Percentiles rank a stretch among this genome's conserved stretches.
phyloP scores from a whole-genome alignment of 2,329 filamentous ascomycete genomes.

The Alternaria gansuensis region DNA sequence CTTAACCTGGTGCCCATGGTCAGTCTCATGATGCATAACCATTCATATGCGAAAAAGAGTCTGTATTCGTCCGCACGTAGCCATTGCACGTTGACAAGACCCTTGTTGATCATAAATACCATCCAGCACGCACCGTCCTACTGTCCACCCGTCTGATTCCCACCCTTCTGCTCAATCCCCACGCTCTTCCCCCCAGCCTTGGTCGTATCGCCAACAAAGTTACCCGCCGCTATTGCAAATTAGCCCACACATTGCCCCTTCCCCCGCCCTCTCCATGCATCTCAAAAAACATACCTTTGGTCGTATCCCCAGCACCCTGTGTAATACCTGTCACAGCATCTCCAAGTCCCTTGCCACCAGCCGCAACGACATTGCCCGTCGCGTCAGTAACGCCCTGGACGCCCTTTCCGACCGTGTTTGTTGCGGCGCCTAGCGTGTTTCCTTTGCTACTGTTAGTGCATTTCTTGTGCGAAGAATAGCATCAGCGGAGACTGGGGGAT shows the following conservation, averaged over 20 bases:
- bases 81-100: too few species aligned
- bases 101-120: too few species aligned
- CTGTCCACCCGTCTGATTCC: constrained; percentile 1
- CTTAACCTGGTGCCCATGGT: too few species aligned
- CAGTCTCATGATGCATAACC: too few species aligned
- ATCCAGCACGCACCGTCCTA: not conserved
- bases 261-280: not conserved
- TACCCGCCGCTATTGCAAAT: constrained; percentile 37
- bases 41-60: too few species aligned
- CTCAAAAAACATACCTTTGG: constrained; percentile 36
- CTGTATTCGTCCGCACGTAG: too few species aligned
- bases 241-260: constrained; percentile 10
- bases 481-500: too few species aligned
- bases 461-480: too few species aligned
- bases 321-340: constrained; percentile 49
- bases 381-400: constrained; percentile 44
- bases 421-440: constrained; percentile 47
- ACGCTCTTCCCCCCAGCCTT: constrained; percentile 38
- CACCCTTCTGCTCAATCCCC: constrained; percentile 19
- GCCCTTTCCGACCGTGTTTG: constrained; percentile 48
- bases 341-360: constrained; percentile 48
- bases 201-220: constrained; percentile 42
- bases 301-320: constrained; percentile 48
- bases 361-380: constrained; percentile 44
- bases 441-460: constrained; percentile 24